Conservation (phyloP, 805 yeast genomes). For the Pichia scutulata region DNA sequence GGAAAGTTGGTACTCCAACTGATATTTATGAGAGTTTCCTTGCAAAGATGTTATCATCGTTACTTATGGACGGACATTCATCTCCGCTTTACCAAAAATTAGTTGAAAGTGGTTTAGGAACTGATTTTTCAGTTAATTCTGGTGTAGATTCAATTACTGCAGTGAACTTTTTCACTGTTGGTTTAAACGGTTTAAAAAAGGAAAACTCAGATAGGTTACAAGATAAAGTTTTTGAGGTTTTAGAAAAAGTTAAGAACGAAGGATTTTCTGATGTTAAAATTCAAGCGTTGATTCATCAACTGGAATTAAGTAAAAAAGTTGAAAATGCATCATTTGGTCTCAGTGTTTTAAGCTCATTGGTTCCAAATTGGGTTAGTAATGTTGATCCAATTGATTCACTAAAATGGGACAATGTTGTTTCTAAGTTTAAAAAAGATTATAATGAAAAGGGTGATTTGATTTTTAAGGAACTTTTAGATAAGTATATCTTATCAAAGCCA, state of each 20-base stretch:
- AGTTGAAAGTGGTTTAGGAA: conserved; percentile 77
- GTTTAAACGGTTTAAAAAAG: conserved; percentile 64
- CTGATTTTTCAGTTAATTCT: conserved; percentile 79
- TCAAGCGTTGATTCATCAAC: conserved; percentile 83
- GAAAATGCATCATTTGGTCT: conserved; percentile 89
- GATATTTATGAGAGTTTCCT: conserved; percentile 65
- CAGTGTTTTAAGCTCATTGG: conserved; percentile 58
- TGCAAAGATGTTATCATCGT: conserved; percentile 58
- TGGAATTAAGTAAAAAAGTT: conserved; percentile 76
- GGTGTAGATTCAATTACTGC: conserved; percentile 83
- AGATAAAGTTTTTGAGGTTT: conserved; percentile 36
- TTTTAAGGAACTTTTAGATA: conserved; percentile 52
- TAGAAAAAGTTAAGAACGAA: conserved; percentile 34
- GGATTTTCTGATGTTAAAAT: conserved; percentile 54
- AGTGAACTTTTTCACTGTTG: conserved; percentile 70
- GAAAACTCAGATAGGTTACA: conserved; percentile 43
- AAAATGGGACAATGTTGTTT: conserved; percentile 54
- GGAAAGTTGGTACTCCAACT: conserved; percentile 74
- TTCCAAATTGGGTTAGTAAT: conserved; percentile 82
- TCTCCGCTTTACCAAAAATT: conserved; percentile 83
- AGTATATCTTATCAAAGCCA: conserved; percentile 46
- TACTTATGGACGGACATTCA: conserved; percentile 85
- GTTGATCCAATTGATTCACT: conserved; percentile 67
- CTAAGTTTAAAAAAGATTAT: conserved; percentile 56
- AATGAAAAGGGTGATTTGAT: conserved; percentile 42